A percentile compares a stretch with the other conserved stretches of the same genome.
These are phyloP conservation scores for Galeopsis tetrahit DNA, from an alignment of 257 asterid species.

Conservation along the genomic window DNA sequence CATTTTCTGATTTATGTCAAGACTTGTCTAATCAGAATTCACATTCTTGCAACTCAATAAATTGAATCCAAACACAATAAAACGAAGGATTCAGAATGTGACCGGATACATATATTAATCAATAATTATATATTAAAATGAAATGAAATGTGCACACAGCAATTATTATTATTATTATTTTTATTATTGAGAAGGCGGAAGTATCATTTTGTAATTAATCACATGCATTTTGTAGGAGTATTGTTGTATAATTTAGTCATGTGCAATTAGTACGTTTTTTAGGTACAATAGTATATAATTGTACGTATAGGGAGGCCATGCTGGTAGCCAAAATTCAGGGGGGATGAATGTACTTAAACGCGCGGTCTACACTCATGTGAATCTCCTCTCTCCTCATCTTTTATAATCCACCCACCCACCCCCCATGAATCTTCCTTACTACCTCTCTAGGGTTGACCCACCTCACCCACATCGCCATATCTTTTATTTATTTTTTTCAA, in stretches of 20 bases:
- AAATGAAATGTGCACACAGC: no score
- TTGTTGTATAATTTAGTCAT: no score
- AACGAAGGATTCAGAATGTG: neutral
- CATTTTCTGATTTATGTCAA: no score
- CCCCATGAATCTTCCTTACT: slow-evolving; percentile 75
- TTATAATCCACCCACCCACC: slow-evolving; percentile 26
- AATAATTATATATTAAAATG: no score
- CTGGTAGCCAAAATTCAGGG: slow-evolving; percentile 58
- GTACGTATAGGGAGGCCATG: slow-evolving; percentile 32
- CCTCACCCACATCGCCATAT: slow-evolving; percentile 69
- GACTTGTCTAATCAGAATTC: no score
- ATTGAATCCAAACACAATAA: neutral
- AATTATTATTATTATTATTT: no score
- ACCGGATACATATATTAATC: neutral
- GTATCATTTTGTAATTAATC: neutral
- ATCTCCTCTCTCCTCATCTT: slow-evolving; percentile 45
- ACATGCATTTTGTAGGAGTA: neutral
- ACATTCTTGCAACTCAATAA: neutral
- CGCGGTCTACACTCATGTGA: slow-evolving; percentile 70
- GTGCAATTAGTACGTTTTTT: neutral
- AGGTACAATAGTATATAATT: neutral
- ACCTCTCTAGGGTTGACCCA: slow-evolving; percentile 74
- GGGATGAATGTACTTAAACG: slow-evolving; percentile 55
- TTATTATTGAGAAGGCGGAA: neutral
- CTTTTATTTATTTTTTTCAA: slow-evolving; percentile 14